Evolutionary conservation across 305 asterid species (phyloP), one percentile per base, ranked within the genome.

Genomic region (Withania somnifera): DNA sequence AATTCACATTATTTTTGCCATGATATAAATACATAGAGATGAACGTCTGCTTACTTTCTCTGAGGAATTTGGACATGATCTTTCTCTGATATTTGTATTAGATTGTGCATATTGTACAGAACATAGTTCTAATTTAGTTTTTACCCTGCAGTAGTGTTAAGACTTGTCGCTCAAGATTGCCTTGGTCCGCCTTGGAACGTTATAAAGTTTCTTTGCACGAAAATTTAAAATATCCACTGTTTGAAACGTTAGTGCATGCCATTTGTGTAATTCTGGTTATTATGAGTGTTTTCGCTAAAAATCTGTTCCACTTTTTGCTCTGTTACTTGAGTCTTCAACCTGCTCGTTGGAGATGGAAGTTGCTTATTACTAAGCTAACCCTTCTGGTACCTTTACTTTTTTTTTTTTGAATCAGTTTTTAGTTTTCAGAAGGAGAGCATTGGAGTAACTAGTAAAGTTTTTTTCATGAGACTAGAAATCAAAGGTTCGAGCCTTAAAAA

Each of bases 31-130:
- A 84, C 19, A 82, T 58, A 83, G 82, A 82, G 67, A 50, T 15
- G 51, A 32, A 60, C 51, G 51, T 79, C 78, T 77, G 79, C 83
- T 83, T 83, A 60, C 76, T 84, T 24, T 75, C 58, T 81, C 83
- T n/a, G 78, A 34, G 86, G 83, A 67, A 83, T 75, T 79, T 45
- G 82, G 42, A 63, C 75, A 73, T 64, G 84, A 63, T 82, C 82
- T 83, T 82, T 50, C 77, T 71, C 83, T 52, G 83, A 53, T 85
- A 78, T 66, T n/a, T 67, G 81, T 82, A 79, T 83, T 76, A 61
- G 75, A 84, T 64, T 85, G 82, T 84, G 86, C 56, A 79, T 86
- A 81, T 85, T 91, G 93, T 91, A 91, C 87, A 90, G 86, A 85
- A 85, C 86, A 69, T 85, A 77, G 80, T 17, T 69, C 86, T 85